These are phyloP conservation scores for Kwoniella pini DNA, from an alignment of 768 basidiomycete genomes.

Conservation along the genomic window DNA sequence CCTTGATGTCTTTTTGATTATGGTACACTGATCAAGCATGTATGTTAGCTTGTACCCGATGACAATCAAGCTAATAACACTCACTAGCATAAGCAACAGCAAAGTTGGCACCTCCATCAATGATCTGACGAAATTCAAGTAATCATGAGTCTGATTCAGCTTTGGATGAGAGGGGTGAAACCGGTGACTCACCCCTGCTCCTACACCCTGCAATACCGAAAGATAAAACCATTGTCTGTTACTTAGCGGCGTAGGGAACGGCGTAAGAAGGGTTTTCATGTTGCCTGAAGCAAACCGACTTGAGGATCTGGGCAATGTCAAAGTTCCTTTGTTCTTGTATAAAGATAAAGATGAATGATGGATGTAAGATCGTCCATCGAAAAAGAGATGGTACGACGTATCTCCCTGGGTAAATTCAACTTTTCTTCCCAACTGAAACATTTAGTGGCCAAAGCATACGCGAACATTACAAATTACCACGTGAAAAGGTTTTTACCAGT, in stretches of 20 bases:
- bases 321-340: too few relatives aligned
- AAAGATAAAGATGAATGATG: not conserved
- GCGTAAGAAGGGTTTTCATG: slow-evolving; percentile 49
- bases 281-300: too few relatives aligned
- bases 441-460: slow-evolving; percentile 6
- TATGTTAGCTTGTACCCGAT: not conserved
- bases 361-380: too few relatives aligned
- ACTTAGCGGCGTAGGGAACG: slow-evolving; percentile 49
- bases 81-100: slow-evolving; percentile 49
- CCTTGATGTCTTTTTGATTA: slow-evolving; percentile 25
- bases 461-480: not conserved
- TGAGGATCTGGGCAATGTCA: too few relatives aligned
- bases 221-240: slow-evolving; percentile 50
- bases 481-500: not conserved
- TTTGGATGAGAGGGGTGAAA: not conserved
- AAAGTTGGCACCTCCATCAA: slow-evolving; percentile 53
- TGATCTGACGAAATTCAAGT: too few relatives aligned
- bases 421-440: not conserved
- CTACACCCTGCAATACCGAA: slow-evolving; percentile 42
- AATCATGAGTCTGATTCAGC: too few relatives aligned
- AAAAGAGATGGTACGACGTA: slow-evolving; percentile 10
- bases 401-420: slow-evolving; percentile 4
- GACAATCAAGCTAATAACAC: not conserved
- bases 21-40: slow-evolving; percentile 26
- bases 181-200: slow-evolving; percentile 45